phyloP scores from a whole-genome alignment of 495 filamentous ascomycete species.

The Hyaloscypha hepaticicola region DNA sequence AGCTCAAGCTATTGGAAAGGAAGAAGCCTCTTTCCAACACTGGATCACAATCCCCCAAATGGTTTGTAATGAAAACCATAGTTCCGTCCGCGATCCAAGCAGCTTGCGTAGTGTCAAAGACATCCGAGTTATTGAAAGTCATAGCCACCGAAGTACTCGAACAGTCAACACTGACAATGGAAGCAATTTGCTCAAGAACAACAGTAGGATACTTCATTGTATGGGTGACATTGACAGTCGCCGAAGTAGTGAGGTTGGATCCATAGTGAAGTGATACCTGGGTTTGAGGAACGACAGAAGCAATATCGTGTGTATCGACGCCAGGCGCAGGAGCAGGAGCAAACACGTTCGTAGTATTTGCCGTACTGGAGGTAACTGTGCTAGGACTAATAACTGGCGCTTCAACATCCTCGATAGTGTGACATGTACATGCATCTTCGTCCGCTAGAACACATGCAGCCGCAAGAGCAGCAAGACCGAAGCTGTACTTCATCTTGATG shows the following conservation, averaged over 20 bases:
- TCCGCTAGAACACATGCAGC: conserved; percentile 4
- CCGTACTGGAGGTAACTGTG: not conserved
- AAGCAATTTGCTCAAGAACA: conserved; percentile 34
- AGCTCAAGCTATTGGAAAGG: conserved; percentile 27
- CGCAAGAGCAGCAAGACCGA: conserved; percentile 4
- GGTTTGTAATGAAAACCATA: conserved; percentile 35
- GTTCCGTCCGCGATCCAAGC: conserved; percentile 28
- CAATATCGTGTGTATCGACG: conserved; percentile 27
- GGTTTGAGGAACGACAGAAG: conserved; percentile 27
- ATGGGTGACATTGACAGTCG: conserved; percentile 31
- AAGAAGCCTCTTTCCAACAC: conserved; percentile 33
- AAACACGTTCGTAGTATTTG: conserved; percentile 28
- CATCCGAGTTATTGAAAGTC: conserved; percentile 28
- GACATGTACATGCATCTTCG: conserved; percentile 10
- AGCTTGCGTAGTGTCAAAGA: conserved; percentile 26
- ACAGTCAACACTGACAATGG: conserved; percentile 30
- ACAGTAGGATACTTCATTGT: conserved; percentile 31
- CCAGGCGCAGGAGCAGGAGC: conserved; percentile 27
- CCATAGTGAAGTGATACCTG: conserved; percentile 33
- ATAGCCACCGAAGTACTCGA: conserved; percentile 27
- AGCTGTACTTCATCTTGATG: conserved; percentile 20
- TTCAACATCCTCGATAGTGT: not conserved
- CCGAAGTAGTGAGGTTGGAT: conserved; percentile 22
- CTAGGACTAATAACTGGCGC: conserved; percentile 3
- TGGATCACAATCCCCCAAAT: conserved; percentile 31